phyloP scores from a whole-genome alignment of 306 rosid species.

The Lathyrus aphaca region DNA sequence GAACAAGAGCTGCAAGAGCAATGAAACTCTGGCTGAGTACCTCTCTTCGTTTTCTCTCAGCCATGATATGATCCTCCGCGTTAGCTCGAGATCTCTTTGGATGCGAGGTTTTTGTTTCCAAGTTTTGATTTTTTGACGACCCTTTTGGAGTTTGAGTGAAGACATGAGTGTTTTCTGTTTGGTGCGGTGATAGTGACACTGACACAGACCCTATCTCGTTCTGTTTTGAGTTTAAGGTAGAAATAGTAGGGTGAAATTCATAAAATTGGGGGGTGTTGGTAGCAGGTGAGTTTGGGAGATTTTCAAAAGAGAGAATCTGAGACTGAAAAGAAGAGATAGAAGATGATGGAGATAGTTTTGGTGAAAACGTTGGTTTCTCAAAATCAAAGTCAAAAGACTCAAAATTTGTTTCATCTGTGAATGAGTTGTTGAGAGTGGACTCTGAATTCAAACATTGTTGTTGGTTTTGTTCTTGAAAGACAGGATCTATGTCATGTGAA shows the following conservation, averaged over 20 bases:
- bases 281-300: conserved; percentile 31
- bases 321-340: conserved; percentile 46
- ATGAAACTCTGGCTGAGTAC: conserved; percentile 78
- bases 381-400: conserved; percentile 34
- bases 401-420: conserved; percentile 39
- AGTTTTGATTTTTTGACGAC: conserved; percentile 36
- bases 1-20: conserved; percentile 77
- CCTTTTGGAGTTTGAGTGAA: conserved; percentile 40
- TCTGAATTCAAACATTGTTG: conserved; percentile 51
- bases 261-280: conserved; percentile 33
- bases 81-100: conserved; percentile 52
- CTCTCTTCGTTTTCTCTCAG: conserved; percentile 81
- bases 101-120: conserved; percentile 32
- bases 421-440: conserved; percentile 43
- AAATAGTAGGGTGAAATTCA: conserved; percentile 8
- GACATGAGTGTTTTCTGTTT: conserved; percentile 33
- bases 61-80: conserved; percentile 74
- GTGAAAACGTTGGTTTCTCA: conserved; percentile 42
- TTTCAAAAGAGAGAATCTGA: conserved; percentile 64
- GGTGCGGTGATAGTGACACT: conserved; percentile 1
- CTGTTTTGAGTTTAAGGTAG: conserved; percentile 37
- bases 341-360: conserved; percentile 51
- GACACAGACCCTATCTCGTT: conserved; percentile 19
- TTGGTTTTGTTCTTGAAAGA: conserved; percentile 29
- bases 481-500: conserved; percentile 46